Percentiles rank a stretch among this genome's conserved stretches.
These are phyloP conservation scores for Lippia alba DNA, from an alignment of 305 asterid genomes.

Conservation along the genomic window DNA sequence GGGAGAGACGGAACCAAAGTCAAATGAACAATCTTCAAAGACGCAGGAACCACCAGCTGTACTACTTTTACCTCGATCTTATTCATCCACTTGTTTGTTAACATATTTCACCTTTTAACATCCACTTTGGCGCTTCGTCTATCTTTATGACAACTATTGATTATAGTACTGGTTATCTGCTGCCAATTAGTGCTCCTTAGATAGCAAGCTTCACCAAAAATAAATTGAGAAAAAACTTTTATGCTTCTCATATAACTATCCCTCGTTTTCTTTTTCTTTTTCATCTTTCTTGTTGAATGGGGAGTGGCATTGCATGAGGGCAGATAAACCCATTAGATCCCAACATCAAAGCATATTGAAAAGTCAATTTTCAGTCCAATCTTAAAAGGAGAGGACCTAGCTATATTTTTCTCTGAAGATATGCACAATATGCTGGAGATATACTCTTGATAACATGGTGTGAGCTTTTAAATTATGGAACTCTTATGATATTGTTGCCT, in stretches of 20 bases:
- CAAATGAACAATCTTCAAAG: slow-evolving; percentile 82
- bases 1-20: slow-evolving; percentile 91
- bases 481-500: slow-evolving; percentile 21
- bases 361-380: slow-evolving; percentile 16
- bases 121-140: slow-evolving; percentile 27
- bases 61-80: slow-evolving; percentile 40
- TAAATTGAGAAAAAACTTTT: slow-evolving; percentile 4
- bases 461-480: slow-evolving; percentile 8
- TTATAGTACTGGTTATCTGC: slow-evolving; percentile 6
- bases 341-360: not conserved
- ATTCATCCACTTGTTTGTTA: slow-evolving; percentile 22
- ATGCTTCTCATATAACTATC: slow-evolving; percentile 4
- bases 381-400: not conserved
- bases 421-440: not conserved
- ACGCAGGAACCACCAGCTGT: slow-evolving; percentile 75
- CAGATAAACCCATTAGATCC: slow-evolving; percentile 5
- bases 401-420: slow-evolving; percentile 19
- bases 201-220: slow-evolving; percentile 26
- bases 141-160: not conserved
- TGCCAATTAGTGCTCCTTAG: slow-evolving; percentile 14
- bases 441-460: not conserved
- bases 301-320: slow-evolving; percentile 5
- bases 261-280: not conserved
- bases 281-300: not conserved
- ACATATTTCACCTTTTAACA: slow-evolving; percentile 15